phyloP scores from a whole-genome alignment of 2,329 filamentous ascomycete genomes.

The Fusarium sp. region DNA sequence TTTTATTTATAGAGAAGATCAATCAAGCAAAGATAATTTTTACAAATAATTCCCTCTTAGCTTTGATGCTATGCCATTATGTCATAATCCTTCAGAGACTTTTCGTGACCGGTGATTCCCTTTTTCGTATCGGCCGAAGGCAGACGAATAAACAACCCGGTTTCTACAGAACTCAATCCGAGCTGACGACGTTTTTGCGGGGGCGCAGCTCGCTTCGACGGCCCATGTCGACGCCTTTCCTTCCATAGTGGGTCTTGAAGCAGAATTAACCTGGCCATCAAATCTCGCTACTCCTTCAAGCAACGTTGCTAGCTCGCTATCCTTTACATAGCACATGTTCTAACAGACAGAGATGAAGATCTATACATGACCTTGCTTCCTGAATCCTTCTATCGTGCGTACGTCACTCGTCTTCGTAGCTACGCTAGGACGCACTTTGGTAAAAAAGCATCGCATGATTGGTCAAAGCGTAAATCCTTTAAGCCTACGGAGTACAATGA shows the following conservation, averaged over 20 bases:
- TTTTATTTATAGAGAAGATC: slow-evolving; percentile 5
- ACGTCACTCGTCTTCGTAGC: background rate
- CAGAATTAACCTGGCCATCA: too few relatives aligned
- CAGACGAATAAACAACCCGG: background rate
- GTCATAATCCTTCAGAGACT: background rate
- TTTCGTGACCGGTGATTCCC: background rate
- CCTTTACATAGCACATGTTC: too few relatives aligned
- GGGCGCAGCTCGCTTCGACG: background rate
- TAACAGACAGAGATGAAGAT: too few relatives aligned
- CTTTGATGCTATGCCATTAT: background rate
- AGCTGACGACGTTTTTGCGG: background rate
- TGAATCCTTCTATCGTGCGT: background rate
- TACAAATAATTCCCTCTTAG: fast-evolving
- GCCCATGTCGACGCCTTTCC: background rate
- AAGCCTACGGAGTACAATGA: too few relatives aligned
- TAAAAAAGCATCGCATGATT: background rate
- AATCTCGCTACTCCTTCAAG: too few relatives aligned
- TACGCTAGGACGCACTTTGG: background rate
- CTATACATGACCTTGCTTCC: too few relatives aligned
- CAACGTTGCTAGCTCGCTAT: too few relatives aligned
- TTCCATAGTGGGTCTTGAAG: background rate
- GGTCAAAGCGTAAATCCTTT: background rate
- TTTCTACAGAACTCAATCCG: background rate
- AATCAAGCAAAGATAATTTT: background rate
- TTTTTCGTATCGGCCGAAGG: background rate